Evolutionary conservation across 129 eudicot species (phyloP).

Genomic region (Centaurea solstitialis): DNA sequence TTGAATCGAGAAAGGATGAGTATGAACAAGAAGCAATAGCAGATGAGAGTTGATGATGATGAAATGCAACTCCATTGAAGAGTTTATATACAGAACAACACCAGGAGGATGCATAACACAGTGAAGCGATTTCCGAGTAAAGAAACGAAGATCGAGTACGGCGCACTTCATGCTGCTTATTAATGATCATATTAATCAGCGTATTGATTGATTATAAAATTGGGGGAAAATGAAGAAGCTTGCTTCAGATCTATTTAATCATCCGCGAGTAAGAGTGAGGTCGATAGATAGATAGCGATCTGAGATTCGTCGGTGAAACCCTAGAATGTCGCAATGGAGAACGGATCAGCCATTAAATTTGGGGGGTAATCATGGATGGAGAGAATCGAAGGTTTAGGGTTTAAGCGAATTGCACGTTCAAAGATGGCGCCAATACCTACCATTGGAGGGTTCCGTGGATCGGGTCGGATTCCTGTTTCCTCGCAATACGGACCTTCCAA

Average conservation of each 20-base stretch:
- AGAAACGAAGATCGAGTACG: constrained; percentile 49
- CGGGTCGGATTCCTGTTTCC: constrained; percentile 30
- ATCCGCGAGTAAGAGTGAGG: not conserved
- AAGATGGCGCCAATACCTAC: constrained; percentile 40
- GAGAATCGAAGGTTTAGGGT: constrained; percentile 24
- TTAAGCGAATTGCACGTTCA: constrained; percentile 33
- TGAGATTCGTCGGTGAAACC: constrained; percentile 66
- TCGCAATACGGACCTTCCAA: not conserved
- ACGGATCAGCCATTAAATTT: constrained; percentile 62
- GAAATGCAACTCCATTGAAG: constrained; percentile 16
- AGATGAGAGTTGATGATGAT: constrained; percentile 17
- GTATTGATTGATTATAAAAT: not conserved
- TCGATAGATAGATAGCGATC: constrained; percentile 3
- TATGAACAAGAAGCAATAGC: not conserved
- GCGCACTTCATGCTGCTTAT: constrained; percentile 65
- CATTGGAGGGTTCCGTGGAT: constrained; percentile 45
- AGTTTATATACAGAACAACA: constrained; percentile 37
- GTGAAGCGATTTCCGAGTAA: constrained; percentile 38
- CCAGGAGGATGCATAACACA: constrained; percentile 25
- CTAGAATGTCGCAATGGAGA: constrained; percentile 67
- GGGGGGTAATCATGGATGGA: constrained; percentile 1
- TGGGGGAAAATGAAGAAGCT: constrained; percentile 1
- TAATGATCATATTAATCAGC: constrained; percentile 24
- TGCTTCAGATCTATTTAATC: constrained; percentile 42
- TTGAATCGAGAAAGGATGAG: constrained; percentile 21